phyloP scores from a whole-genome alignment of 805 yeast genomes.

The Barnettozyma siamensis region DNA sequence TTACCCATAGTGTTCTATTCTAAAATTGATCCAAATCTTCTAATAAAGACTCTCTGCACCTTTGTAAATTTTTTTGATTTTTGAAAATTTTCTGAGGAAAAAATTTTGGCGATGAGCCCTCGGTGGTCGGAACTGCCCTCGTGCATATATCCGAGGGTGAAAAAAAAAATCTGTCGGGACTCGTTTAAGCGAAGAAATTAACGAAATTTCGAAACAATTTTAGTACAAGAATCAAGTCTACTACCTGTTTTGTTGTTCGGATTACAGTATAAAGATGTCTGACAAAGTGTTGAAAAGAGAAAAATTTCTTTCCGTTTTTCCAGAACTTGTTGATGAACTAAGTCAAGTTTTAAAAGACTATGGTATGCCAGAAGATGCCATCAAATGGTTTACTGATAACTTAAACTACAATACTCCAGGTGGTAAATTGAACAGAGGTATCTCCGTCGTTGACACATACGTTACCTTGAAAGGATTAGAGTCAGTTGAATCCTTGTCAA shows the following conservation, averaged over 20 bases:
- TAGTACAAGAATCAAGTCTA: too few species aligned
- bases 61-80: background rate
- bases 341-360: conserved; percentile 53
- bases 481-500: conserved; percentile 50
- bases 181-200: conserved; percentile 3
- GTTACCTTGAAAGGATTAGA: conserved; percentile 64
- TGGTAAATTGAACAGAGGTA: conserved; percentile 94
- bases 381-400: conserved; percentile 72
- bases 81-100: conserved; percentile 7
- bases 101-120: conserved; percentile 12
- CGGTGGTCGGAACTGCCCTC: conserved; percentile 1
- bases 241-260: too few species aligned
- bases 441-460: conserved; percentile 92
- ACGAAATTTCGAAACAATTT: too few species aligned
- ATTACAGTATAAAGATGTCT: too few species aligned
- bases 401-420: conserved; percentile 89
- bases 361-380: conserved; percentile 82
- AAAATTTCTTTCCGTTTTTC: conserved; percentile 64
- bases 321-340: conserved; percentile 71
- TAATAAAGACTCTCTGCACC: background rate
- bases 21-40: background rate
- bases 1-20: conserved; percentile 19
- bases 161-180: background rate
- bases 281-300: conserved; percentile 34
- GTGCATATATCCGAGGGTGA: background rate